A percentile compares a stretch with the other conserved stretches of the same genome.
Conservation (phyloP, 139 green algal species). For the Chloropicon primus region DNA sequence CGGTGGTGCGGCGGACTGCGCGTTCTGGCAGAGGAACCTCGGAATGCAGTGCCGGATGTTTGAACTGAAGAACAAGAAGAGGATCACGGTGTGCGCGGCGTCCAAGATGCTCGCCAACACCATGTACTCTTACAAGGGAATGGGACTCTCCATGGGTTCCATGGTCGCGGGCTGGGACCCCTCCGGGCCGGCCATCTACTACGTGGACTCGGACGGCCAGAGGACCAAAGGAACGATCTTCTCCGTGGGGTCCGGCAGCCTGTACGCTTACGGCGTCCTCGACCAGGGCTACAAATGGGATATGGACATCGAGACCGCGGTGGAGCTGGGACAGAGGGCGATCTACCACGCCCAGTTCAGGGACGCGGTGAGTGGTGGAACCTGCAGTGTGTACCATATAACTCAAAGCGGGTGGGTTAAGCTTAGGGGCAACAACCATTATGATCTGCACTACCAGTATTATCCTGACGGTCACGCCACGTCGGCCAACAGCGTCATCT, state of each 20-base stretch:
- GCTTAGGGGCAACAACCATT: constrained; percentile 86
- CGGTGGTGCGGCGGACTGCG: constrained; percentile 92
- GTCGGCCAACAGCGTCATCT: neutral
- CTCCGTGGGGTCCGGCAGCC: constrained; percentile 81
- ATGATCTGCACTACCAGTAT: constrained; percentile 88
- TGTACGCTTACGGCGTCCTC: constrained; percentile 97
- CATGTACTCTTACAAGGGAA: constrained; percentile 94
- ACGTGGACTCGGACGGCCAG: constrained; percentile 93
- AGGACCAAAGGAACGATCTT: constrained; percentile 88
- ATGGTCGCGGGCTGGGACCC: constrained; percentile 60
- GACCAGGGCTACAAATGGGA: constrained; percentile 87
- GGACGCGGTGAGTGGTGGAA: constrained; percentile 89
- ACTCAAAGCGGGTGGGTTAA: constrained; percentile 92
- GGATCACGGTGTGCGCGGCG: constrained; percentile 87
- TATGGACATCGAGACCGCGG: constrained; percentile 77
- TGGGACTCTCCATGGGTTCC: constrained; percentile 86
- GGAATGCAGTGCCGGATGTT: constrained; percentile 89
- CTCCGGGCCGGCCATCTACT: constrained; percentile 85
- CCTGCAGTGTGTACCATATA: constrained; percentile 94
- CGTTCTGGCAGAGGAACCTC: constrained; percentile 94
- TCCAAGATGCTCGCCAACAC: constrained; percentile 97
- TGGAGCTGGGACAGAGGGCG: constrained; percentile 76
- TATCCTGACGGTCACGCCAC: constrained; percentile 41
- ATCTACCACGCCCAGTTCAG: constrained; percentile 99
- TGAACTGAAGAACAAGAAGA: constrained; percentile 86